Evolutionary conservation across 148 eudicot genomes (phyloP), one percentile per base, ranked within the genome.

Genomic region (Diospyros kaki): DNA sequence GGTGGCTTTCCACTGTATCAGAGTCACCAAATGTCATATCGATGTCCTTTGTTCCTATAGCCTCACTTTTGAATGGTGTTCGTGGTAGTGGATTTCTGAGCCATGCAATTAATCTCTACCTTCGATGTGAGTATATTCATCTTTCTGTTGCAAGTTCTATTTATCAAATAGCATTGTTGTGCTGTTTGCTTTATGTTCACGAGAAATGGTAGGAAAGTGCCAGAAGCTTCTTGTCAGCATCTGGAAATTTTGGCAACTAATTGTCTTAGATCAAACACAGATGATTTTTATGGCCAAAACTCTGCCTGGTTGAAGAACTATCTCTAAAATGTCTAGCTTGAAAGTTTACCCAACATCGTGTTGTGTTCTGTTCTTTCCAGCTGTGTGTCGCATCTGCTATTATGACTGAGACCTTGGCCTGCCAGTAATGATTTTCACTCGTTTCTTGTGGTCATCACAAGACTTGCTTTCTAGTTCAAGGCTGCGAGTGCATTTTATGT

Each of bases 21-120:
- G 87, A 87, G 71, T 82, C 87, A 62, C 98, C 98, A 0, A 92
- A 88, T 80, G 96, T 85, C 53, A 82, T 90, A 81, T 92, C 96
- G 39, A 92, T 95, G 97, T 86, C 97, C 54, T 90, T 90, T 82
- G 98, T 92, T 71, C 98, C 97, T 70, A 89, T 95, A 66, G 86
- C 86, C 51, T 86, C 98, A 38, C 91, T 95, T 68, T 79, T 95
- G 50, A 84, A 82, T 81, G 98, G 98, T 14, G 87, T 92, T 52
- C 90, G 84, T 56, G 97, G 98, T 66, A 89, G 98, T 83, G 98
- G 97, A 69, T 94, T 94, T 78, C 86, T 94, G 68, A 90, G 90
- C 80, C 97, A 94, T 77, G 98, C 98, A n/a, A 89, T 92, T 58
- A 94, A 94, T 84, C 86, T 94, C 64, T 94, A 94, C 87, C 85